A percentile compares a stretch with the other conserved stretches of the same genome.
Conservation (phyloP, 2,329 filamentous ascomycete species). For the Alternaria alternata region DNA sequence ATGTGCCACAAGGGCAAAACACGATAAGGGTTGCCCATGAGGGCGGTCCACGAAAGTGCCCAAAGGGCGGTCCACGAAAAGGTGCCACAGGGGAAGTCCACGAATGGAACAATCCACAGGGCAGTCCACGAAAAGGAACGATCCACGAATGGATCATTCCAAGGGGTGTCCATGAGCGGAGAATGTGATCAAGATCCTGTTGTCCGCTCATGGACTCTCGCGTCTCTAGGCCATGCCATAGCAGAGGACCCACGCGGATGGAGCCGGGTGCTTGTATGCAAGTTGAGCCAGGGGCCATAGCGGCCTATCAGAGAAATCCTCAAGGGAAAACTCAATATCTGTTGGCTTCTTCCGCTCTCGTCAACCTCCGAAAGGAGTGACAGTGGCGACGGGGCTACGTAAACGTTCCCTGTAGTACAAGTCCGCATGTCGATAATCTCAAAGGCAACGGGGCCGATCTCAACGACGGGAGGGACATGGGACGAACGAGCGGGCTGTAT, state of each 20-base stretch:
- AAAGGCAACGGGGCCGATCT: neutral
- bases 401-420: constrained; percentile 32
- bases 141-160: neutral
- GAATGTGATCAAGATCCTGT: no score
- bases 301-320: constrained; percentile 33
- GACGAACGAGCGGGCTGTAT: constrained; percentile 10
- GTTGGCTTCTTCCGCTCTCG: constrained; percentile 41
- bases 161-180: neutral
- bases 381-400: constrained; percentile 32
- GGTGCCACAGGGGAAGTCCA: no score
- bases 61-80: neutral
- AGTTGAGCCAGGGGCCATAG: constrained; percentile 36
- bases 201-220: neutral
- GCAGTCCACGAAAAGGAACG: neutral
- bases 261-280: constrained; percentile 28
- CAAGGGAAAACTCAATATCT: constrained; percentile 28
- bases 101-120: no score
- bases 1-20: neutral
- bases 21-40: neutral
- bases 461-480: neutral
- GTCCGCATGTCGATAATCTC: neutral
- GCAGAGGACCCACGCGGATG: neutral
- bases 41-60: neutral
- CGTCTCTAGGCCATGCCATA: neutral
- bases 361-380: constrained; percentile 23